Evolutionary conservation across 2,329 filamentous ascomycete species (phyloP), one percentile per base, ranked within the genome.

Genomic region (Aspergillus flavus): DNA sequence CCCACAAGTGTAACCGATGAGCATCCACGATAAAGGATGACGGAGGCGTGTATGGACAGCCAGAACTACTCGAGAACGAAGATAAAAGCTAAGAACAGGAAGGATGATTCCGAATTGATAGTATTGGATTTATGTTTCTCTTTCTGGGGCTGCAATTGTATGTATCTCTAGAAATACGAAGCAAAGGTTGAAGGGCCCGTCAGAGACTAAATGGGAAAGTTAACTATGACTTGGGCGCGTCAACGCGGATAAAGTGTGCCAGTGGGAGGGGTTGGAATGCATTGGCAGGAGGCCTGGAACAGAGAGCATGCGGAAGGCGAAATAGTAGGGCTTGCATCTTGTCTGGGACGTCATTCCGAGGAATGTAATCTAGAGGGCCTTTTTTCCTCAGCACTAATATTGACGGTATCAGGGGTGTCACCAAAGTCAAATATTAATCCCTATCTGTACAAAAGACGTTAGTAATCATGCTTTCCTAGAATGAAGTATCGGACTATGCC

Each of bases 211-310:
- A 61, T 59, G 61, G 26, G 46, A 34, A 63, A 62, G 50, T 61
- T 45, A 58, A 57, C 26, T 52, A 58, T 19, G 48, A 41, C 56
- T 59, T 39, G n/a, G 63, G 63, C 68, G 68, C 68, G 68, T 69
- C 66, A 64, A 70, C 67, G 67, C 64, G 67, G 58, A 39, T 34
- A 28, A 30, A 56, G 59, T 52, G 48, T 52, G 48, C n/a, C n/a
- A 30, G 26, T 19, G 26, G 21, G 60, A 58, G 59, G 66, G 64
- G 59, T 60, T 62, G 68, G 68, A 70, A 70, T 70, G 68, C 50
- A 64, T 58, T 58, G 61, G 48, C 39, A 58, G 32, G n/a, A 58
- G 61, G 58, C 39, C 53, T 56, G 58, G 58, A 39, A 57, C 48
- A 56, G 21, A 19, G 7, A 23, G n/a, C 52, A 46, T 36, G 28